phyloP scores from a whole-genome alignment of 495 filamentous ascomycete species.

The Penicillium chermesinum region DNA sequence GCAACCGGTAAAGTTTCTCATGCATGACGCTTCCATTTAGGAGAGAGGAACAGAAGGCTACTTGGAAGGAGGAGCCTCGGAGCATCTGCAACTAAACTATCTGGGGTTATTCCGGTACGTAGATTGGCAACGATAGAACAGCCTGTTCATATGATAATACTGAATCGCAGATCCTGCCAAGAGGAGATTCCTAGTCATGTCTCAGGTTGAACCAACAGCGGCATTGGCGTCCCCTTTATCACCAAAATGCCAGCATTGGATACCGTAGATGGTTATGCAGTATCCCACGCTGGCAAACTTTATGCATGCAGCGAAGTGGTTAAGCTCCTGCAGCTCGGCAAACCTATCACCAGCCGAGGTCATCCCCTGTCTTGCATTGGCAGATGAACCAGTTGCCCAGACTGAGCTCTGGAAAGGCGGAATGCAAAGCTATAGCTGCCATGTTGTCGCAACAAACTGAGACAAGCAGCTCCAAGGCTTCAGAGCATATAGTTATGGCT shows the following conservation, averaged over 20 bases:
- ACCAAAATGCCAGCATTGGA: background rate
- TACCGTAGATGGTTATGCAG: background rate
- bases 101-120: background rate
- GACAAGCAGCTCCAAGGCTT: too few relatives aligned
- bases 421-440: background rate
- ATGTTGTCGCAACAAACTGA: background rate
- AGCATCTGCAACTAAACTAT: background rate
- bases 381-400: background rate
- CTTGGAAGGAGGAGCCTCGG: background rate
- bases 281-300: background rate
- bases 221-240: background rate
- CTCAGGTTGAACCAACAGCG: background rate
- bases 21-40: background rate
- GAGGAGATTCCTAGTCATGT: background rate
- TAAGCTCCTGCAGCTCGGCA: background rate
- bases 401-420: background rate
- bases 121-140: background rate
- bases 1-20: background rate
- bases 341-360: background rate
- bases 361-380: conserved; percentile 7
- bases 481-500: too few relatives aligned
- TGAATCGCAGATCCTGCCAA: background rate
- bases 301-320: background rate
- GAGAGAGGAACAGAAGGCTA: background rate
- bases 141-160: background rate